A percentile compares a stretch with the other conserved stretches of the same genome.
These are phyloP conservation scores for Gnaphalium uliginosum DNA, from an alignment of 129 eudicot species.

Conservation along the genomic window DNA sequence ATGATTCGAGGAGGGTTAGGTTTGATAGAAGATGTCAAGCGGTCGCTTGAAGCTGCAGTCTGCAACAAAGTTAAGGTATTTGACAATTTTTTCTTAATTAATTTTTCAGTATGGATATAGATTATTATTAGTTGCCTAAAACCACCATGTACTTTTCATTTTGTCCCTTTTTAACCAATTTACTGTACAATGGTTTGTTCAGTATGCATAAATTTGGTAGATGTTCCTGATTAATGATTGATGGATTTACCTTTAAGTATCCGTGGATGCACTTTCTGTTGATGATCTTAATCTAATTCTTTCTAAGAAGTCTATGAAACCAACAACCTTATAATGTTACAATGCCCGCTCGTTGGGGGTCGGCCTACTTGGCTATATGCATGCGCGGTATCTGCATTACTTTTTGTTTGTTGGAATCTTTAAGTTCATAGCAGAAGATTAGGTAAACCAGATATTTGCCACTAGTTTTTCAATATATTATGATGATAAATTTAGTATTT, in stretches of 20 bases:
- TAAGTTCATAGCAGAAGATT: background rate
- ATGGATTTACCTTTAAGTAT: background rate
- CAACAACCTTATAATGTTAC: too few relatives aligned
- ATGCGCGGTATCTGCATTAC: background rate
- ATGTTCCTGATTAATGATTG: background rate
- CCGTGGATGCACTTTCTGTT: background rate
- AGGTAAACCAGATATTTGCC: background rate
- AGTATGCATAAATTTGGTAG: background rate
- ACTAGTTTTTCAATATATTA: background rate
- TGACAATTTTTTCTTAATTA: conserved; percentile 1
- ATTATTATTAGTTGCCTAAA: too few relatives aligned
- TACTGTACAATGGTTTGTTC: too few relatives aligned
- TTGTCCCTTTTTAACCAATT: too few relatives aligned
- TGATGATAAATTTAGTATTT: background rate
- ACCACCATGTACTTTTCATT: too few relatives aligned
- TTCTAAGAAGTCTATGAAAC: too few relatives aligned
- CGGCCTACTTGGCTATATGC: background rate
- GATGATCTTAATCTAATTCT: background rate
- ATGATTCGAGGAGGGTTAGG: conserved; percentile 52
- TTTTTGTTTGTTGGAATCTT: background rate
- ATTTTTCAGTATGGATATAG: conserved; percentile 3
- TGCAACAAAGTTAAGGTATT: conserved; percentile 31
- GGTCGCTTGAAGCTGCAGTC: conserved; percentile 22
- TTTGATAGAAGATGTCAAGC: conserved; percentile 43
- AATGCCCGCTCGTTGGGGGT: background rate